Percentiles rank a stretch among this genome's conserved stretches.
phyloP scores from a whole-genome alignment of 1,139 yeast genomes.

The Nadsonia starkeyi-henricii region DNA sequence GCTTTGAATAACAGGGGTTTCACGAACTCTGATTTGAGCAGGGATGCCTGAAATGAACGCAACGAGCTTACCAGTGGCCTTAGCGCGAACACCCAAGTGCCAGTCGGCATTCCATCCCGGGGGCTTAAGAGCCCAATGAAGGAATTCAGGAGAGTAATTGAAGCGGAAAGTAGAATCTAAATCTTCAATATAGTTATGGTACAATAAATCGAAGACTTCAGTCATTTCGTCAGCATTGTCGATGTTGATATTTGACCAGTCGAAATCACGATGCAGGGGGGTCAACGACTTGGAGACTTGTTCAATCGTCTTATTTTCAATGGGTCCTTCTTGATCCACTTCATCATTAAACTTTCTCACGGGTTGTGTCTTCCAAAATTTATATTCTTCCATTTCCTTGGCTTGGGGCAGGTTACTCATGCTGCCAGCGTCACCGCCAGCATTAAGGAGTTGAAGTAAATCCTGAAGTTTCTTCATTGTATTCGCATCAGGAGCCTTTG shows the following conservation, averaged over 20 bases:
- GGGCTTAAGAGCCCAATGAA: slow-evolving; percentile 86
- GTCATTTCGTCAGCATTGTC: slow-evolving; percentile 41
- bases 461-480: slow-evolving; percentile 25
- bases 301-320: slow-evolving; percentile 56
- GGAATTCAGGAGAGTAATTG: slow-evolving; percentile 69
- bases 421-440: slow-evolving; percentile 13
- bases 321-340: slow-evolving; percentile 67
- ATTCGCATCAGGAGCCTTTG: background rate
- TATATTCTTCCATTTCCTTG: slow-evolving; percentile 78
- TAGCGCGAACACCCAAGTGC: slow-evolving; percentile 89
- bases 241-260: slow-evolving; percentile 76
- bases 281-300: slow-evolving; percentile 61
- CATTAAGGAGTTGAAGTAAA: slow-evolving; percentile 24
- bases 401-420: slow-evolving; percentile 4
- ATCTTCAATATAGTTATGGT: slow-evolving; percentile 90
- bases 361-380: slow-evolving; percentile 97
- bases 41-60: slow-evolving; percentile 93
- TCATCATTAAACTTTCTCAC: slow-evolving; percentile 63
- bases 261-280: slow-evolving; percentile 64
- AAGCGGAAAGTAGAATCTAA: slow-evolving; percentile 84
- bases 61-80: slow-evolving; percentile 57
- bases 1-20: slow-evolving; percentile 37
- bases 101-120: slow-evolving; percentile 88
- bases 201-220: slow-evolving; percentile 65
- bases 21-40: slow-evolving; percentile 48